Conservation (phyloP, 1,284 basidiomycete species). For the Fomitopsis schrenkii region DNA sequence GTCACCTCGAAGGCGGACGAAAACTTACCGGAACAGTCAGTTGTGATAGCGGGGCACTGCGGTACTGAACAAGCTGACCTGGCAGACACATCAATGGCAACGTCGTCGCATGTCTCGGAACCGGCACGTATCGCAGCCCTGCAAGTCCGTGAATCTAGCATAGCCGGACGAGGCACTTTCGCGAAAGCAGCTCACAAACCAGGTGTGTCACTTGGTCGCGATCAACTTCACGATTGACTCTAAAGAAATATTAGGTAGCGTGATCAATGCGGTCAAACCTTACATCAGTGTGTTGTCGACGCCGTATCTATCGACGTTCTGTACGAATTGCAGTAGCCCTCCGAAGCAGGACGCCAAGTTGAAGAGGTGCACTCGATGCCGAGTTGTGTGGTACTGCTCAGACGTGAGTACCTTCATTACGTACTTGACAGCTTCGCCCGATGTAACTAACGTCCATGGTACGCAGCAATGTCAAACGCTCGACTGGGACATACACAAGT, state of each 20-base stretch:
- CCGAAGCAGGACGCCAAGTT: slow-evolving; percentile 31
- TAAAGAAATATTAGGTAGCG: slow-evolving; percentile 43
- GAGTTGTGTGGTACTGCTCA: slow-evolving; percentile 68
- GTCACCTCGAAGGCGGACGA: not conserved
- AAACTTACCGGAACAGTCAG: not conserved
- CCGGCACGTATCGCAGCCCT: not conserved
- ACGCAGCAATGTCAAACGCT: slow-evolving; percentile 67
- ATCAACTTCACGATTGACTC: not conserved
- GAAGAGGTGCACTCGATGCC: slow-evolving; percentile 72
- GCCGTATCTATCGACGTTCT: slow-evolving; percentile 54
- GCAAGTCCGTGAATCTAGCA: slow-evolving; percentile 9
- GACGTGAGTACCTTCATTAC: slow-evolving; percentile 34
- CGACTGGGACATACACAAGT: slow-evolving; percentile 77
- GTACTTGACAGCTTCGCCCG: not conserved
- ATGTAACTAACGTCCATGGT: not conserved
- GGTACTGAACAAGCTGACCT: no score
- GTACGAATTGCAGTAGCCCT: slow-evolving; percentile 61
- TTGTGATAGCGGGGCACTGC: no score
- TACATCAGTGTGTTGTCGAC: slow-evolving; percentile 66
- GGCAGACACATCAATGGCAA: no score
- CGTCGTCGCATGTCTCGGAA: not conserved
- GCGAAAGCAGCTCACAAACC: slow-evolving; percentile 29
- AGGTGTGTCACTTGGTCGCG: slow-evolving; percentile 29
- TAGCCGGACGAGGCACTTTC: slow-evolving; percentile 20
- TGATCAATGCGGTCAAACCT: slow-evolving; percentile 54